phyloP scores from a whole-genome alignment of 2,329 filamentous ascomycete species.

The Dactylellina cionopaga region DNA sequence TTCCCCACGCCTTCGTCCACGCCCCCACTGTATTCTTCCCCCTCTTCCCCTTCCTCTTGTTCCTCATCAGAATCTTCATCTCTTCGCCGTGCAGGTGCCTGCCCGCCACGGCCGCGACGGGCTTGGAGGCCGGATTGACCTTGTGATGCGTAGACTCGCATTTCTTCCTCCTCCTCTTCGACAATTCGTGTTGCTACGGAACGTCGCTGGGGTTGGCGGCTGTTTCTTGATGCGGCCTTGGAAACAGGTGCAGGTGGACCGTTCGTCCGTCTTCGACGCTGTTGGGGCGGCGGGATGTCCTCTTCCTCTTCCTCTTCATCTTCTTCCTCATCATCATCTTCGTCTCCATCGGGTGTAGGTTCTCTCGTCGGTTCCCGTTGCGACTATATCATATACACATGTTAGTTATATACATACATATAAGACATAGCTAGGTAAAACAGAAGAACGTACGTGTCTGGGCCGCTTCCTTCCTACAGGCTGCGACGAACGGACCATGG shows the following conservation, averaged over 20 bases:
- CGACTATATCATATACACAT: constrained; percentile 14
- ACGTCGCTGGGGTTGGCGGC: background rate
- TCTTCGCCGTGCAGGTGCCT: background rate
- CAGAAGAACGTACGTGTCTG: too few species aligned
- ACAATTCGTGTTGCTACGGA: background rate
- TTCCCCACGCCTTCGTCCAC: constrained; percentile 52
- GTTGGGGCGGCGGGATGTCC: background rate
- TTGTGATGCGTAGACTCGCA: background rate
- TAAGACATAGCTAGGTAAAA: background rate
- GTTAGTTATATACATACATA: background rate
- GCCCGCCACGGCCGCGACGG: background rate
- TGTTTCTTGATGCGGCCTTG: background rate
- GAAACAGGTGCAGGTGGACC: background rate
- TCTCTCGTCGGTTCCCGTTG: constrained; percentile 27
- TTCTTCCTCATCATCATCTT: constrained; percentile 47
- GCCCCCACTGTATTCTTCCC: constrained; percentile 56
- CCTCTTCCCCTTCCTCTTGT: constrained; percentile 54
- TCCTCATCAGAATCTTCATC: constrained; percentile 35
- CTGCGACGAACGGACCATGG: too few species aligned
- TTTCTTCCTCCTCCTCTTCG: constrained; percentile 26
- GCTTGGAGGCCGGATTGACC: constrained; percentile 13
- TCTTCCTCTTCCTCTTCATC: constrained; percentile 49
- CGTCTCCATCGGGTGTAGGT: constrained; percentile 46
- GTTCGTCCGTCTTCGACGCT: constrained; percentile 7
- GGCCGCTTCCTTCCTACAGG: too few species aligned